Conservation (phyloP, 768 basidiomycete genomes). For the Lyophyllum shimeji region DNA sequence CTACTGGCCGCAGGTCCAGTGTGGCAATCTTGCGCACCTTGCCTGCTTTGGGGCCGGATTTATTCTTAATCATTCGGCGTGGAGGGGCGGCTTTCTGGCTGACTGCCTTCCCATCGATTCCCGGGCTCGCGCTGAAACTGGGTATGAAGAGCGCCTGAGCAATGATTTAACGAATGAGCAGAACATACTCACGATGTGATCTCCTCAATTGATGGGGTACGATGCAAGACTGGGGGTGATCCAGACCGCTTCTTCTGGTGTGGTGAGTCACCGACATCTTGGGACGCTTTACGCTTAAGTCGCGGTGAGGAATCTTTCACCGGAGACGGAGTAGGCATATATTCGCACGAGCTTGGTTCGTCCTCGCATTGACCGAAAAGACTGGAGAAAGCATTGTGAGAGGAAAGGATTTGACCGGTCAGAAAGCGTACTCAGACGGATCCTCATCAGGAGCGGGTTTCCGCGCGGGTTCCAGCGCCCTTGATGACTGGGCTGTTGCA, state of each 20-base stretch:
- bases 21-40: conserved; percentile 13
- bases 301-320: conserved; percentile 1
- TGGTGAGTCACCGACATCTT: background rate
- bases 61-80: background rate
- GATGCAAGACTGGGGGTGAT: background rate
- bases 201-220: conserved; percentile 15
- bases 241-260: background rate
- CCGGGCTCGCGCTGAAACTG: conserved; percentile 15
- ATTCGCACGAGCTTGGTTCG: background rate
- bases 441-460: background rate
- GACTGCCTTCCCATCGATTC: background rate
- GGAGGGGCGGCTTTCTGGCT: background rate
- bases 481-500: background rate
- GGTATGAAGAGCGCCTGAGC: background rate
- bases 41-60: background rate
- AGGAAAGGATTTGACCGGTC: background rate
- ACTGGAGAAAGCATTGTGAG: background rate
- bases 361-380: background rate
- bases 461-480: too few relatives aligned
- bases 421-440: background rate
- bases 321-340: conserved; percentile 3
- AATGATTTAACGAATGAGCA: background rate
- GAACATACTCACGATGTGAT: conserved; percentile 18
- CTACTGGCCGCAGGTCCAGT: conserved; percentile 10
- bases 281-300: conserved; percentile 6